Base-by-base conservation (phyloP, 225 moss, liverwort and hornwort species). In the Bryoerythrophyllum caledonicum region DNA sequence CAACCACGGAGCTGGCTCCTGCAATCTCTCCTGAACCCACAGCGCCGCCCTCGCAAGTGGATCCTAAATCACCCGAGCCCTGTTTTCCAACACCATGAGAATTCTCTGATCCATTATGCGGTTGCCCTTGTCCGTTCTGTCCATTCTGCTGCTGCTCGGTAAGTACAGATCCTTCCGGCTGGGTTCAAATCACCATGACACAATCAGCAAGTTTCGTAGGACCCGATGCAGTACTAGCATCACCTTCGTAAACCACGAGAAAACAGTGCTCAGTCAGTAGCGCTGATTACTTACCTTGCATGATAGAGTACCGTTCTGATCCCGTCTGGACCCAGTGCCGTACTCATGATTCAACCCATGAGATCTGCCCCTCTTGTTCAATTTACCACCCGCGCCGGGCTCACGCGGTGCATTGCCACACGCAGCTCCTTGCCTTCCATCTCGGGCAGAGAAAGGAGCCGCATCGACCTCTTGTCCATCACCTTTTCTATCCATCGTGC, bases 111-210 rank as follows among this genome's bases (percentile, higher is more conserved):
- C 78, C 87, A 79, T 67, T 83, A 72, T 85, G 92, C 70, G 78
- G 67, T 30, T 85, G 88, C 59, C 83, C 86, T 77, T 68, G 69
- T 26, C 76, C 79, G 58, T 55, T 80, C 73, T 94, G 94, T 73
- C 90, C 88, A 66, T 96, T 93, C 82, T 77, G 89, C 77, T 83
- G 91, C 77, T 94, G 94, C 90, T 97, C 94, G 86, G 91, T 82
- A 59, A 97, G 89, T 60, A 91, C 87, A 81, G 70, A 79, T 37
- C 75, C 80, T 60, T 86, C 94, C 84, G 89, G 90, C 82, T 83
- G 79, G 66, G 75, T 80, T 82, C 63, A 84, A 63, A 24, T 76
- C 70, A 78, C 76, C 86, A 87, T 70, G 32, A 59, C 61, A 58
- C 16, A 0, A 24, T 83, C 74, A 83, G 74, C 15, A 26, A 6